A percentile compares a stretch with the other conserved stretches of the same genome.
phyloP scores from a whole-genome alignment of 768 basidiomycete genomes.

The Naematelia encephala region DNA sequence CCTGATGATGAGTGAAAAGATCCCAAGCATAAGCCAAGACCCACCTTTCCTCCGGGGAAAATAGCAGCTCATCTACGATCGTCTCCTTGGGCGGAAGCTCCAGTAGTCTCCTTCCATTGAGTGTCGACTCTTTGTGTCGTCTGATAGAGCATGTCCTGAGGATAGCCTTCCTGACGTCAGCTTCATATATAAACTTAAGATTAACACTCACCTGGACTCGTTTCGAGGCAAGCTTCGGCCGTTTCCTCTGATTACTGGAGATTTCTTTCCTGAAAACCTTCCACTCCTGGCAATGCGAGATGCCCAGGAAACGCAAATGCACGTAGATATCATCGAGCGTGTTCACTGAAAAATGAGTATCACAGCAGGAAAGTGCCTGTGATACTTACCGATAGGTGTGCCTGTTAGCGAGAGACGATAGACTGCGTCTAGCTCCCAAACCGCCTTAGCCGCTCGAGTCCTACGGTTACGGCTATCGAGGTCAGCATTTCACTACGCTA shows the following conservation, averaged over 20 bases:
- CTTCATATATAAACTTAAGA: neutral
- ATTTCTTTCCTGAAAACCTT: constrained; percentile 57
- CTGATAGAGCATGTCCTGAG: constrained; percentile 59
- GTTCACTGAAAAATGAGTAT: constrained; percentile 53
- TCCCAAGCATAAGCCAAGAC: constrained; percentile 54
- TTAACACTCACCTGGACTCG: constrained; percentile 54
- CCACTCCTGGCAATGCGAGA: constrained; percentile 61
- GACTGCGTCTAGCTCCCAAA: constrained; percentile 54
- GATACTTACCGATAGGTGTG: constrained; percentile 56
- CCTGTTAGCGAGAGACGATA: constrained; percentile 58
- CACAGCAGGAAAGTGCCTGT: neutral
- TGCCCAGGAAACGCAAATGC: constrained; percentile 53
- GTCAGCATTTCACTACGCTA: neutral
- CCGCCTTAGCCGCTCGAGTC: constrained; percentile 13
- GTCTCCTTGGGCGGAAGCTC: constrained; percentile 62
- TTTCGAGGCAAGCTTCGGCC: constrained; percentile 57
- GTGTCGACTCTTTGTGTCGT: constrained; percentile 64
- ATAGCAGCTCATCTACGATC: constrained; percentile 58
- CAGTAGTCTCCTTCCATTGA: constrained; percentile 68
- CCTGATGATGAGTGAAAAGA: constrained; percentile 54
- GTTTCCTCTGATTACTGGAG: constrained; percentile 46
- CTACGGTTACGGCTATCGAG: constrained; percentile 54
- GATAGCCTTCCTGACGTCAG: constrained; percentile 53
- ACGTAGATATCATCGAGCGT: constrained; percentile 58
- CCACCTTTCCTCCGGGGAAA: constrained; percentile 62